A percentile compares a stretch with the other conserved stretches of the same genome.
phyloP scores from a whole-genome alignment of 192 early-diverging fungal genomes.

The Funneliformis geosporum region DNA sequence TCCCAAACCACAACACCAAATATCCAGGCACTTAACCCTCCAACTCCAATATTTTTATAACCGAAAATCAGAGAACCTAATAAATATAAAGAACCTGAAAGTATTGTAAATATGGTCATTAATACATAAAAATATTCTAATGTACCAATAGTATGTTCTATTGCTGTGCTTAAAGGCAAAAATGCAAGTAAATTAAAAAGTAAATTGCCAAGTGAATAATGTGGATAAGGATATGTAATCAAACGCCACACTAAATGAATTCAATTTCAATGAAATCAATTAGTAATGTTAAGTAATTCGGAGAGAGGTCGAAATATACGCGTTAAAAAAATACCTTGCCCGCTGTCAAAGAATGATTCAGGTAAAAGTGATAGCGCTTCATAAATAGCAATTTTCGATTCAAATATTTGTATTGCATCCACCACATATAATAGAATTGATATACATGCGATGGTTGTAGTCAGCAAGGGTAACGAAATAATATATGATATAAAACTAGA shows the following conservation, averaged over 20 bases:
- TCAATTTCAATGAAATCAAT: too few species aligned
- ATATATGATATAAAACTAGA: conserved; percentile 31
- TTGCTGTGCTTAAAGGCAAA: conserved; percentile 26
- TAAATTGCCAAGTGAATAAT: conserved; percentile 23
- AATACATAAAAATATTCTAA: conserved; percentile 27
- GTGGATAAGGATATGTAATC: conserved; percentile 28
- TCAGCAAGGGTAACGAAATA: conserved; percentile 14
- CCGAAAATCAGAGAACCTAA: neutral
- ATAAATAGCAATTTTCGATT: neutral
- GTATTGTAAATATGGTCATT: conserved; percentile 26
- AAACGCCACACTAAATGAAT: conserved; percentile 26
- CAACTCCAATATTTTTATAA: neutral
- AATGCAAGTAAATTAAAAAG: conserved; percentile 31
- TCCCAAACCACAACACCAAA: conserved; percentile 37
- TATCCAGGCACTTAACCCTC: conserved; percentile 33
- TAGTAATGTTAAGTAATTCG: neutral
- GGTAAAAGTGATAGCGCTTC: neutral
- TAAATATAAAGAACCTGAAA: conserved; percentile 29
- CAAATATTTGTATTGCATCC: neutral
- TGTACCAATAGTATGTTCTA: conserved; percentile 33
- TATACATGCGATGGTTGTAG: neutral
- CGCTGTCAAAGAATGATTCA: neutral
- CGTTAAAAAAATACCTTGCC: conserved; percentile 19
- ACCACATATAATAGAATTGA: conserved; percentile 14
- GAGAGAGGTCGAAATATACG: neutral